Evolutionary conservation across 2,329 filamentous ascomycete genomes (phyloP).

Genomic region (Penicillium glabrum): DNA sequence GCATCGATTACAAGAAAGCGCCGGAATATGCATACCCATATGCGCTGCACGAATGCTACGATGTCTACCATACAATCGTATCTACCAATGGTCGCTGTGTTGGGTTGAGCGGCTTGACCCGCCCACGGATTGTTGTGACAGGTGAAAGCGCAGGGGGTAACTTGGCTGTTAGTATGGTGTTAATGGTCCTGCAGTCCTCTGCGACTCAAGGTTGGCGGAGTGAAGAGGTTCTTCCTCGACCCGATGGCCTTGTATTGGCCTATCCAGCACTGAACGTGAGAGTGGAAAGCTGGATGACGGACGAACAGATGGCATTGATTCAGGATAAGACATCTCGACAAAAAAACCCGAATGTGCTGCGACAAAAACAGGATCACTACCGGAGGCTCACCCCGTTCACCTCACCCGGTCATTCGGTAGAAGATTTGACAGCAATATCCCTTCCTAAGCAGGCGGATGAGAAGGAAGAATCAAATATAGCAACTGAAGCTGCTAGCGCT

Average conservation of each 20-base stretch:
- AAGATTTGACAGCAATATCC: constrained; percentile 47
- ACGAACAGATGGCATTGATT: constrained; percentile 94
- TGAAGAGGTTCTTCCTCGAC: constrained; percentile 65
- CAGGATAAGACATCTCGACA: constrained; percentile 75
- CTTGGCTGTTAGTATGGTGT: constrained; percentile 72
- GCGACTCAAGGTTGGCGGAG: constrained; percentile 58
- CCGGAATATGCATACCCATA: constrained; percentile 84
- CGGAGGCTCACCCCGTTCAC: constrained; percentile 70
- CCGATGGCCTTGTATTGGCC: constrained; percentile 78
- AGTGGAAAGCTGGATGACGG: constrained; percentile 98
- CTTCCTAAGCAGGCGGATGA: constrained; percentile 14
- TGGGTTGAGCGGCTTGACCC: constrained; percentile 65
- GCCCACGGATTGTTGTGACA: constrained; percentile 69
- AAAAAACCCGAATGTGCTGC: constrained; percentile 75
- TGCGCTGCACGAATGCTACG: constrained; percentile 82
- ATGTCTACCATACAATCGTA: constrained; percentile 75
- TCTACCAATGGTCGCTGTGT: constrained; percentile 72
- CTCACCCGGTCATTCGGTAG: constrained; percentile 78
- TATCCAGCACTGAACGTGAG: constrained; percentile 96
- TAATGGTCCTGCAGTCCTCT: constrained; percentile 85
- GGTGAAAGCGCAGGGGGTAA: constrained; percentile 85
- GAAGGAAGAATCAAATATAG: constrained; percentile 22
- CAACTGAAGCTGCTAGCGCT: constrained; percentile 20
- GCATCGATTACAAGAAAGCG: constrained; percentile 86
- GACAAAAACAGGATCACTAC: constrained; percentile 87